phyloP scores from a whole-genome alignment of 331 rosid species.

The Rosa hybrid region DNA sequence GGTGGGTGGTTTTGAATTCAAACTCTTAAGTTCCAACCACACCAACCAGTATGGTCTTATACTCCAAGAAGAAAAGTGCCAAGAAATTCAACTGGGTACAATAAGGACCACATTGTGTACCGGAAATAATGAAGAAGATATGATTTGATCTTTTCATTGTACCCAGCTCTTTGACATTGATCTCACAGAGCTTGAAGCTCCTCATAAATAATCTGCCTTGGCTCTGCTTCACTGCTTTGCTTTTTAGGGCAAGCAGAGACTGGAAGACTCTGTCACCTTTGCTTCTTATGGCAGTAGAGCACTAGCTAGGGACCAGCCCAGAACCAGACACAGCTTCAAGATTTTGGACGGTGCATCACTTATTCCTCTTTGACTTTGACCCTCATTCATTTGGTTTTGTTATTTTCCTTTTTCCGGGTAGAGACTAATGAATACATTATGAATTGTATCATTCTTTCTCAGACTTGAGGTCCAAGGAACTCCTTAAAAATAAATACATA shows the following conservation, averaged over 20 bases:
- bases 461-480: slow-evolving; percentile 14
- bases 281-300: not conserved
- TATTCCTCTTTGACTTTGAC: slow-evolving; percentile 7
- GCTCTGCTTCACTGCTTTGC: slow-evolving; percentile 4
- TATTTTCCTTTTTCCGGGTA: not conserved
- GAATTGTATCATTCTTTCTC: not conserved
- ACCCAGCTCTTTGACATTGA: not conserved
- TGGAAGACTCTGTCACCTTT: not conserved
- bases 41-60: not conserved
- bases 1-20: not conserved
- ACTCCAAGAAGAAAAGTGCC: not conserved
- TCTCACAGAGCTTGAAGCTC: not conserved
- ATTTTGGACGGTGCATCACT: not conserved
- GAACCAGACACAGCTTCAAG: not conserved
- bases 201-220: slow-evolving; percentile 1
- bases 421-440: not conserved
- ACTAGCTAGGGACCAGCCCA: slow-evolving; percentile 2
- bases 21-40: not conserved
- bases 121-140: not conserved
- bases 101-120: slow-evolving; percentile 1
- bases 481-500: not conserved
- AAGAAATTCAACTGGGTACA: slow-evolving; percentile 11
- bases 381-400: not conserved
- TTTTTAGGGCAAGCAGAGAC: slow-evolving; percentile 7
- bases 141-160: slow-evolving; percentile 9